Evolutionary conservation across 177 flowering plant species (phyloP).

Genomic region (Vitis hybrid): DNA sequence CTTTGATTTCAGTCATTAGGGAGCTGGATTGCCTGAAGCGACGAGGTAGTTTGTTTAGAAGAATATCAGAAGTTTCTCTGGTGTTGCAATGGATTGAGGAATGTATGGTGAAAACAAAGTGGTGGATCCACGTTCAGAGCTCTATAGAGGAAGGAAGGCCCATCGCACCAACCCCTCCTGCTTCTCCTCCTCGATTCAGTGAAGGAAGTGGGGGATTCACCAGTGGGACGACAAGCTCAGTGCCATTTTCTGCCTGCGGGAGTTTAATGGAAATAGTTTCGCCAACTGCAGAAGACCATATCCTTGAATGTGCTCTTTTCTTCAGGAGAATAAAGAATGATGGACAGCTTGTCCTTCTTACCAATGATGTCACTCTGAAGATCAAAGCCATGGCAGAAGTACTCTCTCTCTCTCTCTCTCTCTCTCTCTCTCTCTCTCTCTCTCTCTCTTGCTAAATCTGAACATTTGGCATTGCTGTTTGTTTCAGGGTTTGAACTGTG

Average conservation of each 20-base stretch:
- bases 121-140: conserved; percentile 93
- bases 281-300: conserved; percentile 77
- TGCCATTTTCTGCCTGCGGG: conserved; percentile 33
- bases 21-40: conserved; percentile 69
- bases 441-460: neutral
- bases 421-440: too few relatives aligned
- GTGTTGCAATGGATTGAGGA: conserved; percentile 83
- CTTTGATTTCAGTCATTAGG: conserved; percentile 56
- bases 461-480: neutral
- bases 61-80: conserved; percentile 47
- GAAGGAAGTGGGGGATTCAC: conserved; percentile 28
- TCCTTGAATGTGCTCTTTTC: conserved; percentile 75
- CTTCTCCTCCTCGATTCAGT: conserved; percentile 49
- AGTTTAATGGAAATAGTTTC: conserved; percentile 49
- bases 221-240: conserved; percentile 19
- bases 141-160: conserved; percentile 55
- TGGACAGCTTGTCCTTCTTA: conserved; percentile 69
- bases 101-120: conserved; percentile 58
- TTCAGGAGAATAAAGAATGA: conserved; percentile 42
- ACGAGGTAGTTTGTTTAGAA: conserved; percentile 52
- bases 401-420: conserved; percentile 3
- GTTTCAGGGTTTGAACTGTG: conserved; percentile 78
- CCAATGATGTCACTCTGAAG: conserved; percentile 60
- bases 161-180: conserved; percentile 81
- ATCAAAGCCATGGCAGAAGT: conserved; percentile 98